Conservation (phyloP, 2,329 filamentous ascomycete genomes). For the Cladosporium cucumerinum region DNA sequence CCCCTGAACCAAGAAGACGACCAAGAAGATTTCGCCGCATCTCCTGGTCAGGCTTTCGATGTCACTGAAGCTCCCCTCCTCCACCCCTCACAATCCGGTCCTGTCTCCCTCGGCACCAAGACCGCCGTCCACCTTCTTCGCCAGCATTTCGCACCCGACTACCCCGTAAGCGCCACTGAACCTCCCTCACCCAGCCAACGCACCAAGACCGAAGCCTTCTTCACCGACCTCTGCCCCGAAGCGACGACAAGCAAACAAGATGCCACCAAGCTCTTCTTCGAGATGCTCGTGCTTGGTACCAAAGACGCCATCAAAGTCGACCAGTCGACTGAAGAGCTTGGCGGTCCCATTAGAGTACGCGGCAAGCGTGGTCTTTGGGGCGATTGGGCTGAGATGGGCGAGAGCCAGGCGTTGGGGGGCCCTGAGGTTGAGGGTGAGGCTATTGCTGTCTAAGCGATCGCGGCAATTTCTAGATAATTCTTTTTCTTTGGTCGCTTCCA, state of each 20-base stretch:
- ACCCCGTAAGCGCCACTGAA: slow-evolving; percentile 62
- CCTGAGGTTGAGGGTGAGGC: not conserved
- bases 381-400: slow-evolving; percentile 76
- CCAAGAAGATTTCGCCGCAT: slow-evolving; percentile 33
- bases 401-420: slow-evolving; percentile 28
- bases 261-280: slow-evolving; percentile 99
- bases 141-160: slow-evolving; percentile 62
- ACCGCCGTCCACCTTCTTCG: slow-evolving; percentile 93
- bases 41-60: slow-evolving; percentile 58
- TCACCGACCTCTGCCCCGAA: slow-evolving; percentile 89
- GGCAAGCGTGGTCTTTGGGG: slow-evolving; percentile 97
- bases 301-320: slow-evolving; percentile 98
- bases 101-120: slow-evolving; percentile 86
- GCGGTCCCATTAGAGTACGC: slow-evolving; percentile 75
- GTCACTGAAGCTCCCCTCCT: slow-evolving; percentile 72
- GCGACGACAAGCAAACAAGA: slow-evolving; percentile 76
- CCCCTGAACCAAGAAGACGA: slow-evolving; percentile 20
- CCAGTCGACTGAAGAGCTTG: slow-evolving; percentile 65
- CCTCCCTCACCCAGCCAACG: slow-evolving; percentile 66
- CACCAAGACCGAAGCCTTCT: slow-evolving; percentile 73
- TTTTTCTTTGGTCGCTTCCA: not conserved
- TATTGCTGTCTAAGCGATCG: not conserved
- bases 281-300: slow-evolving; percentile 89
- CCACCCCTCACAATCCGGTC: slow-evolving; percentile 78
- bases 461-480: not conserved